These are phyloP conservation scores for Trichoderma oligosporum DNA, from an alignment of 2,329 filamentous ascomycete species.

Conservation along the genomic window DNA sequence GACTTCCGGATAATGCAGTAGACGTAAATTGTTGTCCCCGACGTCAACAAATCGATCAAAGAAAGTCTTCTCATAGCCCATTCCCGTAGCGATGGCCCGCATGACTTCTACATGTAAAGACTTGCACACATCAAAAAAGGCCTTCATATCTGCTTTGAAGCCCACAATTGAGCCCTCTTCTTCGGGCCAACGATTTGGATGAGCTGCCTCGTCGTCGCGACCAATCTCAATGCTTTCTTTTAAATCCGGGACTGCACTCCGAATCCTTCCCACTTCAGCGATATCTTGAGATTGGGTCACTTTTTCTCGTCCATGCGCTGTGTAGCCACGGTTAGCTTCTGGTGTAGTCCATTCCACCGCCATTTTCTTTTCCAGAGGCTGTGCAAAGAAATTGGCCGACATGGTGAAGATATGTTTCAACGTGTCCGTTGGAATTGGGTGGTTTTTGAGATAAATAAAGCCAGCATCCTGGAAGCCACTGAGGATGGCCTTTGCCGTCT, in stretches of 20 bases:
- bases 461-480: constrained; percentile 79
- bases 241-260: constrained; percentile 57
- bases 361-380: constrained; percentile 60
- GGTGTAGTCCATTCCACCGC: constrained; percentile 67
- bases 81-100: constrained; percentile 77
- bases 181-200: constrained; percentile 74
- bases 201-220: constrained; percentile 52
- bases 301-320: constrained; percentile 67
- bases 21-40: constrained; percentile 66
- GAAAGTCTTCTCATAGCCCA: constrained; percentile 66
- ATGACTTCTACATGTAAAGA: constrained; percentile 72
- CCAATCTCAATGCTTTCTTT: constrained; percentile 66
- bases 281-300: constrained; percentile 54
- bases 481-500: constrained; percentile 68
- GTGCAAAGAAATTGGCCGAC: constrained; percentile 68
- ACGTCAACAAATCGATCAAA: constrained; percentile 72
- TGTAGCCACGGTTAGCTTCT: constrained; percentile 70
- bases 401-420: constrained; percentile 61
- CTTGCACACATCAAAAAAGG: constrained; percentile 73
- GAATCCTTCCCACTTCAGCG: constrained; percentile 54
- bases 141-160: constrained; percentile 70
- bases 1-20: constrained; percentile 75
- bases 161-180: constrained; percentile 38
- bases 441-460: constrained; percentile 84
- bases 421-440: constrained; percentile 61